Evolutionary conservation across 1,284 basidiomycete species (phyloP).

Genomic region (Cutaneotrichosporon daszewskae): DNA sequence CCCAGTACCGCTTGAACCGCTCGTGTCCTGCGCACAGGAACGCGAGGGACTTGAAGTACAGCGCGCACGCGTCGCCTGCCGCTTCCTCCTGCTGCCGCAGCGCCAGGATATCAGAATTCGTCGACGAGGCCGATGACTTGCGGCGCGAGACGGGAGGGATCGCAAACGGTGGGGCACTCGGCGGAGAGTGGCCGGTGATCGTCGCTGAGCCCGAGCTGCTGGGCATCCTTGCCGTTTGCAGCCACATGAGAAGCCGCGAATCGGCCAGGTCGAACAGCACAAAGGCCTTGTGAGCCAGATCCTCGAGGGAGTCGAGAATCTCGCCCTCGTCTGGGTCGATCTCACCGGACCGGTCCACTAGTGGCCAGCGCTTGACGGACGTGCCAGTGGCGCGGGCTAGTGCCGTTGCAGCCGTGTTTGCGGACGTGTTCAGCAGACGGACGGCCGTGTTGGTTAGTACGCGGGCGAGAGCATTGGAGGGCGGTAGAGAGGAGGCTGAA

Average conservation of each 20-base stretch:
- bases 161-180: slow-evolving; percentile 21
- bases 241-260: slow-evolving; percentile 69
- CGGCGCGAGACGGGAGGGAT: slow-evolving; percentile 14
- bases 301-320: slow-evolving; percentile 69
- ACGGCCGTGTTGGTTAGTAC: slow-evolving; percentile 85
- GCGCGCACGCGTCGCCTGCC: slow-evolving; percentile 71
- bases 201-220: slow-evolving; percentile 6
- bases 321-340: slow-evolving; percentile 72
- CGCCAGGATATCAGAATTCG: slow-evolving; percentile 50
- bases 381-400: slow-evolving; percentile 38
- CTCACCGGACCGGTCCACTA: slow-evolving; percentile 29
- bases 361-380: slow-evolving; percentile 25
- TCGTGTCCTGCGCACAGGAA: slow-evolving; percentile 90
- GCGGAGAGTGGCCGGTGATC: slow-evolving; percentile 7
- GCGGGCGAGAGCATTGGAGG: slow-evolving; percentile 66
- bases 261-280: slow-evolving; percentile 90
- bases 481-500: slow-evolving; percentile 32
- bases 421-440: slow-evolving; percentile 70
- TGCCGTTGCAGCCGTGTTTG: slow-evolving; percentile 41
- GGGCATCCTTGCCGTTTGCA: slow-evolving; percentile 7
- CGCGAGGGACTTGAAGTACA: slow-evolving; percentile 88
- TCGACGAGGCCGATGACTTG: slow-evolving; percentile 26
- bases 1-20: slow-evolving; percentile 49
- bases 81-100: slow-evolving; percentile 67
- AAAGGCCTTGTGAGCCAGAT: slow-evolving; percentile 90